Evolutionary conservation across 257 asterid genomes (phyloP), one percentile per base, ranked within the genome.

Genomic region (Eustoma russellianum): DNA sequence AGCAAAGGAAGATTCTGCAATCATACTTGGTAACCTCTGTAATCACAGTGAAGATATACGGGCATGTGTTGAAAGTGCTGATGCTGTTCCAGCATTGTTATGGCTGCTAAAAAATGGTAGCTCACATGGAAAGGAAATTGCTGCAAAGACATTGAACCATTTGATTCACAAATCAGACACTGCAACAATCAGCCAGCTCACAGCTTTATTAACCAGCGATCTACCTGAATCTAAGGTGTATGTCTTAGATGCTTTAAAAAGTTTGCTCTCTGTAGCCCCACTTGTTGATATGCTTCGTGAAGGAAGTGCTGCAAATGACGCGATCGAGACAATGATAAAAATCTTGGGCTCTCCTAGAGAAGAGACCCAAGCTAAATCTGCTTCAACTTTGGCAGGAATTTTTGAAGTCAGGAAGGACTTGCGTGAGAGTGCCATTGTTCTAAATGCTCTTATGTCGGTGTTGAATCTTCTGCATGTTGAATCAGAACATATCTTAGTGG

Each of bases 61-160:
- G 53, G 98, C 94, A 33, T 92, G 98, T 69, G 98, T 92, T 63
- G 97, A 92, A 79, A 92, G 98, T 78, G 98, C 98, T 54, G 98
- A 88, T 69, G 98, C 98, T 35, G 98, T 92, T 60, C 97, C 98
- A 28, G 95, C 98, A 70, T 72, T 92, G 55, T 77, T 92, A 58
- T 92, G 98, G 98, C 82, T 92, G 53, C 76, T 92, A 53, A 92
- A 92, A 81, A 92, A 92, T 59, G 98, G 98, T 57, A 87, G 94
- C 66, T 54, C 85, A 61, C 86, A 92, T 9, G 98, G 98, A 57
- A 92, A 92, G 83, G 94, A 83, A 72, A 92, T 92, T 73, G 97
- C 98, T 55, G 93, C 97, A 4, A 92, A 83, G 82, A 85, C 98
- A 48, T 80, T 92, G 66, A 88, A 92, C 67, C 95, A 92, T 81